Conservation (phyloP, 768 basidiomycete species). For the Candolleomyces eurysporus region DNA sequence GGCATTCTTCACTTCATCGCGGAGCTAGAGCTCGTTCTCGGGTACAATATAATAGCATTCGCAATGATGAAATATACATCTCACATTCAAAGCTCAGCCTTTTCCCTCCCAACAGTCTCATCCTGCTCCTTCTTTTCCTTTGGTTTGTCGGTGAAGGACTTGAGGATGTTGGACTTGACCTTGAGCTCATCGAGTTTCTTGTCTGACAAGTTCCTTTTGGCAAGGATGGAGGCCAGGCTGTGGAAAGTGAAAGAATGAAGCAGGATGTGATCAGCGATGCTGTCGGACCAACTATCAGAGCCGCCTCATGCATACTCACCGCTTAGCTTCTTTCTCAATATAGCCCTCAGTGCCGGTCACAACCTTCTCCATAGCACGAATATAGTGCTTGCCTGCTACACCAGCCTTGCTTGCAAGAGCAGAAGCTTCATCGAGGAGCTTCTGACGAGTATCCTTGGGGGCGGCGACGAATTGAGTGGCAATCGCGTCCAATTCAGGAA, state of each 20-base stretch:
- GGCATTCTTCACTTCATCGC: constrained; percentile 3
- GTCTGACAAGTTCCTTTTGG: constrained; percentile 72
- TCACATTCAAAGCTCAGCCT: constrained; percentile 42
- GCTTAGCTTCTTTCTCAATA: constrained; percentile 79
- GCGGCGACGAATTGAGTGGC: constrained; percentile 75
- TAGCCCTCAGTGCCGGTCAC: constrained; percentile 68
- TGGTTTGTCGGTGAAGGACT: constrained; percentile 51
- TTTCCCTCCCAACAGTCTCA: constrained; percentile 33
- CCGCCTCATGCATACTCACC: constrained; percentile 45
- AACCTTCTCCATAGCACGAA: constrained; percentile 89
- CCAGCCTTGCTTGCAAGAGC: constrained; percentile 50
- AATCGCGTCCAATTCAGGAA: constrained; percentile 71
- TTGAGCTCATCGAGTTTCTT: constrained; percentile 91
- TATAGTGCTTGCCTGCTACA: constrained; percentile 68
- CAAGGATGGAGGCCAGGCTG: constrained; percentile 74
- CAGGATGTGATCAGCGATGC: constrained; percentile 4
- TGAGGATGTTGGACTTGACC: constrained; percentile 85
- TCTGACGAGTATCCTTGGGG: constrained; percentile 49
- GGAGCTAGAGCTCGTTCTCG: constrained; percentile 7
- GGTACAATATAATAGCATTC: constrained; percentile 5
- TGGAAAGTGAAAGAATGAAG: neutral
- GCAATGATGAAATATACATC: neutral
- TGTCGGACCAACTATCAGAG: constrained; percentile 1
- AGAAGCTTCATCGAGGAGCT: constrained; percentile 66
- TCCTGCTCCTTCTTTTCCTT: constrained; percentile 30